phyloP scores from a whole-genome alignment of 352 stramenopile genomes.

The Thraustotheca clavata region DNA sequence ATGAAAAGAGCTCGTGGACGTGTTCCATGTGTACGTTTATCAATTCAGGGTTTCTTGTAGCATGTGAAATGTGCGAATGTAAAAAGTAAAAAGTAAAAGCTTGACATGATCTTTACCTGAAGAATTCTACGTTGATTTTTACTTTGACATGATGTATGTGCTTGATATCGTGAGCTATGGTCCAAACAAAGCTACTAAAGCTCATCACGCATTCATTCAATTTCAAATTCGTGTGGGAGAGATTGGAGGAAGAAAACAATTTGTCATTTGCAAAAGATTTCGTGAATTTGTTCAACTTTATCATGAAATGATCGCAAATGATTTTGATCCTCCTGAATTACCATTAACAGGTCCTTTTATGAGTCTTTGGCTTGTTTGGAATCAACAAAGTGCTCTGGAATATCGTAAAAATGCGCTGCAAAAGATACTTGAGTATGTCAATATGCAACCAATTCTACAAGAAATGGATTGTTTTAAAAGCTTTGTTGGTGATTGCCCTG shows the following conservation, averaged over 20 bases:
- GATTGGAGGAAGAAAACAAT: neutral
- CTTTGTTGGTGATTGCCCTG: neutral
- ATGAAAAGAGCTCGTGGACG: neutral
- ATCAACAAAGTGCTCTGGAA: neutral
- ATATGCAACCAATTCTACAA: neutral
- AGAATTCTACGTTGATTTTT: neutral
- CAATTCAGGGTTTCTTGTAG: conserved; percentile 12
- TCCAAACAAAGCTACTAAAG: neutral
- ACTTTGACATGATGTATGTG: neutral
- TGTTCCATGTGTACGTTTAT: conserved; percentile 12
- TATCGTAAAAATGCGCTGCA: neutral
- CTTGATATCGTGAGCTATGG: neutral
- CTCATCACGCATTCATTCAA: neutral
- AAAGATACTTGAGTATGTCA: neutral
- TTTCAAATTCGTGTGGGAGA: neutral
- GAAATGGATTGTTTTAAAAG: neutral
- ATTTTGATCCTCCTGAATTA: neutral
- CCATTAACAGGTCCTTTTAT: neutral
- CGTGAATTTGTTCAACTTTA: neutral
- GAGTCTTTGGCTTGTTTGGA: neutral
- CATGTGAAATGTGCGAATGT: conserved; percentile 13
- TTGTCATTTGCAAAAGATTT: neutral
- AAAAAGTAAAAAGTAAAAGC: neutral
- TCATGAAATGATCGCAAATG: neutral
- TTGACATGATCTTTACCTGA: neutral